Evolutionary conservation across 495 filamentous ascomycete species (phyloP).

Genomic region (Penicillium arizonense): DNA sequence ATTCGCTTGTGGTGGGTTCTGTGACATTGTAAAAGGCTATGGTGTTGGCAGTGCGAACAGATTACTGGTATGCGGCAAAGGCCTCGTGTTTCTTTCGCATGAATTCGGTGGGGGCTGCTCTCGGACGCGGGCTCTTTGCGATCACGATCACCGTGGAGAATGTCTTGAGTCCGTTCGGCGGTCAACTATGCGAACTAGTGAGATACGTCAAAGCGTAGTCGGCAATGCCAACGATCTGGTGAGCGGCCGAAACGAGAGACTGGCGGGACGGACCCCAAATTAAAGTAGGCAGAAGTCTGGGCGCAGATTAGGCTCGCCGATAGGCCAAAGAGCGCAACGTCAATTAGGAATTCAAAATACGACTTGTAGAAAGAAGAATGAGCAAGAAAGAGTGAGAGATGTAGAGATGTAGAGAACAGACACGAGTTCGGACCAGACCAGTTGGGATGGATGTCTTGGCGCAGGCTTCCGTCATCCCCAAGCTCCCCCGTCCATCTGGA

Average conservation of each 20-base stretch:
- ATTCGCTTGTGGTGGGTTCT: slow-evolving; percentile 32
- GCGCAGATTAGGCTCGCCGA: slow-evolving; percentile 3
- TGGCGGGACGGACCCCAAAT: not conserved
- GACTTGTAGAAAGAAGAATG: slow-evolving; percentile 2
- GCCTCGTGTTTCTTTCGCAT: slow-evolving; percentile 27
- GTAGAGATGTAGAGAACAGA: slow-evolving; percentile 6
- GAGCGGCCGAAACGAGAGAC: slow-evolving; percentile 13
- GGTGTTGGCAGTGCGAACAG: slow-evolving; percentile 4
- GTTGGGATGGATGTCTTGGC: slow-evolving; percentile 33
- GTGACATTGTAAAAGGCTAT: slow-evolving; percentile 33
- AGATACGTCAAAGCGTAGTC: not conserved
- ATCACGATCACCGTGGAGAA: not conserved
- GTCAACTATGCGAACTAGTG: not conserved
- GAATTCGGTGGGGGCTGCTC: slow-evolving; percentile 18
- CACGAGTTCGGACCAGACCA: slow-evolving; percentile 13
- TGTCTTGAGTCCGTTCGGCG: not conserved
- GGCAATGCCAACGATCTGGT: not conserved
- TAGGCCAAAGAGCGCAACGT: not conserved
- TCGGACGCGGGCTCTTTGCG: slow-evolving; percentile 16
- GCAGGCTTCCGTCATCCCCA: slow-evolving; percentile 31
- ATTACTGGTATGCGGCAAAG: slow-evolving; percentile 17
- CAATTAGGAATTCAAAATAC: not conserved
- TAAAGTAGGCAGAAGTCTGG: slow-evolving; percentile 10
- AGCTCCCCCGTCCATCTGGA: slow-evolving; percentile 20
- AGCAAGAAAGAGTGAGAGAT: slow-evolving; percentile 2